A percentile compares a stretch with the other conserved stretches of the same genome.
phyloP scores from a whole-genome alignment of 768 basidiomycete species.

The Phaeotremella fagi region DNA sequence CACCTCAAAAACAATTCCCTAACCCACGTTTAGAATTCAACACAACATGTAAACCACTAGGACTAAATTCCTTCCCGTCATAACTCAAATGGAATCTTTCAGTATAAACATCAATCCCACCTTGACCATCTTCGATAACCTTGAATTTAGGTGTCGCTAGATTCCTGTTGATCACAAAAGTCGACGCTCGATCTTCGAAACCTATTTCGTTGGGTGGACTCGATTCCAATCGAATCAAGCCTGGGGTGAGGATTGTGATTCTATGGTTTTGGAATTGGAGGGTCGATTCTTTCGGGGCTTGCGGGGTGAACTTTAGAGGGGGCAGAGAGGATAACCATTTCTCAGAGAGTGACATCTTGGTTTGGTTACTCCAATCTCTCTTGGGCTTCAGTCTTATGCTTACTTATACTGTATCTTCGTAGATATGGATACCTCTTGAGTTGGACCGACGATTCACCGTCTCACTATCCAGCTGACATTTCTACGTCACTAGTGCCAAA shows the following conservation, averaged over 20 bases:
- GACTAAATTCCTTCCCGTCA: conserved; percentile 19
- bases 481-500: too few relatives aligned
- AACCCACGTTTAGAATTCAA: conserved; percentile 12
- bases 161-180: conserved; percentile 26
- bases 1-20: too few relatives aligned
- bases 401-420: too few relatives aligned
- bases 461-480: too few relatives aligned
- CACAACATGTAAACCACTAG: conserved; percentile 11
- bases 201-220: conserved; percentile 6
- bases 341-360: too few relatives aligned
- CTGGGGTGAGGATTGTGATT: conserved; percentile 24
- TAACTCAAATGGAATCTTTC: conserved; percentile 14
- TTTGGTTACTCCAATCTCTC: too few relatives aligned
- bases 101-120: conserved; percentile 16
- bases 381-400: too few relatives aligned
- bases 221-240: conserved; percentile 25
- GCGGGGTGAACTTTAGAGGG: not conserved
- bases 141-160: conserved; percentile 16
- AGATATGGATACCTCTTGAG: too few relatives aligned
- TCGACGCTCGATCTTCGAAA: conserved; percentile 33
- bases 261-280: conserved; percentile 3
- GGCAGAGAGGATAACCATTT: not conserved
- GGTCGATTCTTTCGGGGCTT: not conserved
- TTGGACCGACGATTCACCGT: too few relatives aligned
- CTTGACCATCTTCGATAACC: conserved; percentile 6